These are phyloP conservation scores for Debaryomyces coudertii DNA, from an alignment of 1,139 yeast species.

Conservation along the genomic window DNA sequence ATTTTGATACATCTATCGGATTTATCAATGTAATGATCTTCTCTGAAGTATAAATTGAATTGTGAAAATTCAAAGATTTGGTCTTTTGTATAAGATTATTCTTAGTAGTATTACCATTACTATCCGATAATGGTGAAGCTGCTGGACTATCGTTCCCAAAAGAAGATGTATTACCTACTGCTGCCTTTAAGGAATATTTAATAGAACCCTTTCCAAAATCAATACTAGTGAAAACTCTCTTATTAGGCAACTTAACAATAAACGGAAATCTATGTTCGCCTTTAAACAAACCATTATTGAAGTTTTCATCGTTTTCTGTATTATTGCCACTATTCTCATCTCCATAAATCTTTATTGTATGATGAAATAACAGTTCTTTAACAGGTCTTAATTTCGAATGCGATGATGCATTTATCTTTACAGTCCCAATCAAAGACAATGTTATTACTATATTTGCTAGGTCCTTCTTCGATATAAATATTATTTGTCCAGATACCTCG, in stretches of 20 bases:
- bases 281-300: conserved; percentile 56
- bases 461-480: conserved; percentile 58
- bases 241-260: conserved; percentile 73
- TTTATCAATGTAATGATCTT: conserved; percentile 62
- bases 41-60: conserved; percentile 50
- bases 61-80: conserved; percentile 28
- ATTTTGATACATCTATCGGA: conserved; percentile 71
- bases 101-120: conserved; percentile 12
- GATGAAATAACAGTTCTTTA: conserved; percentile 61
- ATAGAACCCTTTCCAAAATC: conserved; percentile 87
- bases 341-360: conserved; percentile 71
- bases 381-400: conserved; percentile 56
- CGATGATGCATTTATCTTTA: conserved; percentile 56
- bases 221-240: conserved; percentile 70
- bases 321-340: conserved; percentile 23
- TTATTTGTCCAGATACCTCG: conserved; percentile 64
- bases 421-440: conserved; percentile 57
- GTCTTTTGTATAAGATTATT: conserved; percentile 18
- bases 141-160: conserved; percentile 1
- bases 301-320: conserved; percentile 27
- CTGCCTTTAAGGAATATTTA: conserved; percentile 63
- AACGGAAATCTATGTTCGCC: conserved; percentile 92
- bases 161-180: conserved; percentile 39
- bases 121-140: neutral
- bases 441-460: conserved; percentile 56